Conservation (phyloP, 768 basidiomycete species). For the Trichaptum fuscoviolaceum region DNA sequence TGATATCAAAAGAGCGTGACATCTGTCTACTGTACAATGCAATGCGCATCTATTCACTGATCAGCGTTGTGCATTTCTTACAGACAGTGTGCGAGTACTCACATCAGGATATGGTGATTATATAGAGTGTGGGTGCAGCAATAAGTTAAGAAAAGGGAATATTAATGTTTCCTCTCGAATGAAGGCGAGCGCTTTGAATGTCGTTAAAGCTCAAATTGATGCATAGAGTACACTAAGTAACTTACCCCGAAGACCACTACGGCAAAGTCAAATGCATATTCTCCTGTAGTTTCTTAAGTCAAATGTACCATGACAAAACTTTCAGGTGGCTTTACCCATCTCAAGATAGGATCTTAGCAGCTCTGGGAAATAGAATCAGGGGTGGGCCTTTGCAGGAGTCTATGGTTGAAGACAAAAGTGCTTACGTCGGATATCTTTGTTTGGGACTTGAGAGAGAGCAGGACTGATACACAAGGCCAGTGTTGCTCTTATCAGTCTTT, state of each 20-base stretch:
- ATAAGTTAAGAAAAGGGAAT: background rate
- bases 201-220: constrained; percentile 8
- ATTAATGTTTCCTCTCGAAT: constrained; percentile 54
- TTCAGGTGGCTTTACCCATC: constrained; percentile 42
- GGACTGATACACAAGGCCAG: constrained; percentile 42
- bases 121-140: background rate
- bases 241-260: constrained; percentile 79
- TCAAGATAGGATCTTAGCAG: constrained; percentile 75
- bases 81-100: background rate
- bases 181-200: constrained; percentile 56
- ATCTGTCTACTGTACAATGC: background rate
- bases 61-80: background rate
- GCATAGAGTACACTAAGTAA: constrained; percentile 13
- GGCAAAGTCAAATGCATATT: constrained; percentile 84
- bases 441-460: constrained; percentile 68
- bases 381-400: background rate
- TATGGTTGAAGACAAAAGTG: constrained; percentile 15
- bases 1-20: background rate
- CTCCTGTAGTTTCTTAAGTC: constrained; percentile 41
- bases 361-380: constrained; percentile 37
- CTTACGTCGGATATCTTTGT: constrained; percentile 87
- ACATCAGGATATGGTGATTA: background rate
- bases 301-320: constrained; percentile 12
- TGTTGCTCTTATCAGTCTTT: background rate
- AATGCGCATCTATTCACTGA: background rate